Evolutionary conservation across 306 rosid genomes (phyloP).

Genomic region (Prunus campanulata): DNA sequence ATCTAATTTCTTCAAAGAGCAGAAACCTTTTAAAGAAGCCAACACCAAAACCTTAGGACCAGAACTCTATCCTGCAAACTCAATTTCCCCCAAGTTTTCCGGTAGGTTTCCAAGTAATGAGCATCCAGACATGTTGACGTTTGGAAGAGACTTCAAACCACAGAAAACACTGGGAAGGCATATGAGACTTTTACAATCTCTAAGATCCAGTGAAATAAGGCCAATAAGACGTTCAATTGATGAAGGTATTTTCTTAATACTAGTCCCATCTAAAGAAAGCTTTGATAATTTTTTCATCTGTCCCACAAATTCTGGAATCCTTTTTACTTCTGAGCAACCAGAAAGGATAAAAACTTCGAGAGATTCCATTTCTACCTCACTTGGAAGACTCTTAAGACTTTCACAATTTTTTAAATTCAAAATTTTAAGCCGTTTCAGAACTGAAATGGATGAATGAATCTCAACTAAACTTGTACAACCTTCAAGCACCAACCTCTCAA

Average conservation of each 20-base stretch:
- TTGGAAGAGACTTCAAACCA: slow-evolving; percentile 1
- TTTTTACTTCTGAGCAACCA: slow-evolving; percentile 6
- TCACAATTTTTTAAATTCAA: not conserved
- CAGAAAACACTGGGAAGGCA: not conserved
- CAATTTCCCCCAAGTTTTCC: not conserved
- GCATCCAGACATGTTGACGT: not conserved
- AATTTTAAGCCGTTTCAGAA: not conserved
- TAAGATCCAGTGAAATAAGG: not conserved
- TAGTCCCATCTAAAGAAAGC: not conserved
- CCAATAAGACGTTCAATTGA: too few relatives aligned
- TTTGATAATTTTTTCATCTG: not conserved
- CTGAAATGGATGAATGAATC: slow-evolving; percentile 14
- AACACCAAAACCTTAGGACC: not conserved
- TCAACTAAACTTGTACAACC: not conserved
- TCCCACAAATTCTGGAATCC: slow-evolving; percentile 8
- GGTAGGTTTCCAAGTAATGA: not conserved
- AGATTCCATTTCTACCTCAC: not conserved
- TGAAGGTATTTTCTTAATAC: not conserved
- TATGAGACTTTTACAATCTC: not conserved
- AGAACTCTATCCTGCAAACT: not conserved
- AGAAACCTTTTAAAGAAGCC: not conserved
- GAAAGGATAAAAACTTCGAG: not conserved
- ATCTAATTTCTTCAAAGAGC: too few relatives aligned
- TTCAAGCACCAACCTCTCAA: not conserved
- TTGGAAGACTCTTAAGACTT: slow-evolving; percentile 10